Base-by-base conservation (phyloP, 2,329 filamentous ascomycete species). In the Pleochaeta shiraiana region DNA sequence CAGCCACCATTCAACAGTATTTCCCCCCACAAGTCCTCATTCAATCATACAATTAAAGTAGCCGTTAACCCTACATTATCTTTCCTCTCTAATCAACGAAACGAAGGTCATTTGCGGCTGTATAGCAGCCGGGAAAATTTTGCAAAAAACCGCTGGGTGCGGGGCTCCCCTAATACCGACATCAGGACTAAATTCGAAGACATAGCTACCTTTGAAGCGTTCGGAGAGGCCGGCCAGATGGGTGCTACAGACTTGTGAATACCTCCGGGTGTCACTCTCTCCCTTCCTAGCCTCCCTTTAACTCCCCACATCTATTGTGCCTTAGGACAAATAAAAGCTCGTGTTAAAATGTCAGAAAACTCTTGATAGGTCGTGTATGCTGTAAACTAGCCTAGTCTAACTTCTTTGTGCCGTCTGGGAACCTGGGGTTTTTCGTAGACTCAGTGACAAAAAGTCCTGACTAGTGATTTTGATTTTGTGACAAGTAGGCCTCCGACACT, bases 111-210 rank as follows among this genome's bases (percentile, higher is more conserved):
- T 43, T 24, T 39, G 33, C 3, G 9, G 31, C 7, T 62, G 31
- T 26, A 24, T 39, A 12, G 59, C 59, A 12, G 59, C 31, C 24
- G 24, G 59, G n/a, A 24, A 62, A 62, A 62, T 24, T 62, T 1
- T 16, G 14, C 19, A 31, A 62, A 43, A 39, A 62, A 43, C 34
- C 59, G 43, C 31, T 39, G 19, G 12, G 24, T 62, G 59, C n/a
- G 31, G 59, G 26, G 59, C 59, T 43, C 59, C 24, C 59, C 31
- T 62, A 62, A 11, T 62, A 39, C 19, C 5, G 34, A 62, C 33
- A 39, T 43, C 12, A 62, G 33, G 59, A 62, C 31, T 62, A 39
- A 62, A 62, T 62, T 33, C 59, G 31, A 62, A 39, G 31, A 62
- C n/a, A 43, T 62, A 26, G 31, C 33, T 62, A 43, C 59, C 59